phyloP scores from a whole-genome alignment of 345 rosid species.

The Pugionium dolabratum region DNA sequence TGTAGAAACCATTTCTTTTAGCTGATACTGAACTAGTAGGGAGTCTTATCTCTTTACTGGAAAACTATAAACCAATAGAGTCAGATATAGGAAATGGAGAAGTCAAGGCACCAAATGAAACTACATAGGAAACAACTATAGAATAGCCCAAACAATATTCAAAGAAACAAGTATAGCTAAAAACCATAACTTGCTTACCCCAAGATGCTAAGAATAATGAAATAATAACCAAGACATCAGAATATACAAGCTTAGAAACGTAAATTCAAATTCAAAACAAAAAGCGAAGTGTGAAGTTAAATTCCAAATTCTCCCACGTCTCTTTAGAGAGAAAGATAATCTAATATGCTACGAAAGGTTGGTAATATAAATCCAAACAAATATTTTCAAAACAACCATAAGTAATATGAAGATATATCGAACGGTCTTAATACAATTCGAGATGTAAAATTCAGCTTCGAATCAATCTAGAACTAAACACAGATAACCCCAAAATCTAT shows the following conservation, averaged over 20 bases:
- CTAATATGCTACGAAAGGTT: neutral
- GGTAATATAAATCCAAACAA: no score
- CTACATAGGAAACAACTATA: conserved; percentile 1
- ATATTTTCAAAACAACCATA: neutral
- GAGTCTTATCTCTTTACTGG: no score
- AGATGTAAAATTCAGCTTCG: neutral
- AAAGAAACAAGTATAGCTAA: conserved; percentile 10
- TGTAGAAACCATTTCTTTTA: neutral
- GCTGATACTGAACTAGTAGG: no score
- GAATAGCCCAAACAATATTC: conserved; percentile 10
- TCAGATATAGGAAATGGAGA: no score
- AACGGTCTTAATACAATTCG: neutral
- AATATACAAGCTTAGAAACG: neutral
- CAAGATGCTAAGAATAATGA: neutral
- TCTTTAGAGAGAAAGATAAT: neutral
- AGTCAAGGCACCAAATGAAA: neutral
- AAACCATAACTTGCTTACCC: neutral
- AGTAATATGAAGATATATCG: neutral
- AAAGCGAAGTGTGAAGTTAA: neutral
- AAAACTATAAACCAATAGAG: no score
- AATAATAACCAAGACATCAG: neutral
- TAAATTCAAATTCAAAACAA: conserved; percentile 1
- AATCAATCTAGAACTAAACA: conserved; percentile 12
- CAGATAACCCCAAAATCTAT: conserved; percentile 10
- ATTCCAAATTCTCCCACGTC: neutral